phyloP scores from a whole-genome alignment of 2,329 filamentous ascomycete genomes.

The Anthostomella pinea region DNA sequence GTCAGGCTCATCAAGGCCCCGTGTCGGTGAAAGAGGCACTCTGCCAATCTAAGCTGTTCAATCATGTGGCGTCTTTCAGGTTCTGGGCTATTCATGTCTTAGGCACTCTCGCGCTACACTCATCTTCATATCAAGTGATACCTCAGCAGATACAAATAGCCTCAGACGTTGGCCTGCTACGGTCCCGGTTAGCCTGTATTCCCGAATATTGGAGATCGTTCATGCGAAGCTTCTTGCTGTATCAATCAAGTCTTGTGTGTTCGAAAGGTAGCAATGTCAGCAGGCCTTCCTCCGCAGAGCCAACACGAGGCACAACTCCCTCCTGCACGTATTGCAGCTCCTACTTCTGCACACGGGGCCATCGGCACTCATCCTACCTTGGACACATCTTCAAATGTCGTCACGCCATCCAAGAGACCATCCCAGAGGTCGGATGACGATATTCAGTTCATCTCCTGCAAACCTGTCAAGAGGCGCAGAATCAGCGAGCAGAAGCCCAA shows the following conservation, averaged over 20 bases:
- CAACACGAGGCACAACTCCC: constrained; percentile 5
- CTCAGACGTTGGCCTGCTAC: too few species aligned
- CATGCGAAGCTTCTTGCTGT: not conserved
- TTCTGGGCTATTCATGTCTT: constrained; percentile 15
- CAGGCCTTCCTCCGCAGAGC: constrained; percentile 7
- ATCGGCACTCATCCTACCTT: constrained; percentile 1
- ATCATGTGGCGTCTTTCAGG: constrained; percentile 18
- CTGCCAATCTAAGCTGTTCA: constrained; percentile 7
- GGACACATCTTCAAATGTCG: constrained; percentile 1
- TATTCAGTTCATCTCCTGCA: constrained; percentile 43
- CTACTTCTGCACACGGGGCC: constrained; percentile 3
- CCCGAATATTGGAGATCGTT: too few species aligned
- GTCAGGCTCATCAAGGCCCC: not conserved
- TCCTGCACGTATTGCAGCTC: too few species aligned
- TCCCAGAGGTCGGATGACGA: constrained; percentile 36
- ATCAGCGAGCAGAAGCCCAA: constrained; percentile 17
- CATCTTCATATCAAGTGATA: constrained; percentile 1
- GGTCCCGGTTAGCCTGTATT: constrained; percentile 1
- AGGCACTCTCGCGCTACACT: constrained; percentile 5
- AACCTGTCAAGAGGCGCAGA: constrained; percentile 40
- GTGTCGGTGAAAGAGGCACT: constrained; percentile 19
- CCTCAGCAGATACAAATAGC: constrained; percentile 20
- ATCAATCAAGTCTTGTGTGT: not conserved
- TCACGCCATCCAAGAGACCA: constrained; percentile 26
- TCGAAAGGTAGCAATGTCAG: constrained; percentile 12